Conservation (phyloP, 805 yeast species). For the Blastobotrys parvus region DNA sequence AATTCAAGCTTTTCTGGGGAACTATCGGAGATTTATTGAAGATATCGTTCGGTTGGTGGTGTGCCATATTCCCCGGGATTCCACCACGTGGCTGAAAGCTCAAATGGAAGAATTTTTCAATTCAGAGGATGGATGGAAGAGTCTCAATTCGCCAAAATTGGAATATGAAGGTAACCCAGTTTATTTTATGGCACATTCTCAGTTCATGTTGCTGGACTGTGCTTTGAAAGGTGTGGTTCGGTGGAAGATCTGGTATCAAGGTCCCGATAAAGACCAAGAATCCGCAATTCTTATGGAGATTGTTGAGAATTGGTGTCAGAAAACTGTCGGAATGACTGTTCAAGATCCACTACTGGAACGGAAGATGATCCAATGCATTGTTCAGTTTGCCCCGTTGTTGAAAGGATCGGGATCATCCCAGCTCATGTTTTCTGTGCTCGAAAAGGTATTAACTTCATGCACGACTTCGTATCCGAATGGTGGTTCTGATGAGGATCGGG, state of each 20-base stretch:
- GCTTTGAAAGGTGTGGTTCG: conserved; percentile 87
- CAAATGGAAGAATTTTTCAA: conserved; percentile 66
- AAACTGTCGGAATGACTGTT: conserved; percentile 60
- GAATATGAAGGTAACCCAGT: conserved; percentile 51
- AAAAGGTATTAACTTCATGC: conserved; percentile 75
- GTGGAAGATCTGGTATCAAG: conserved; percentile 90
- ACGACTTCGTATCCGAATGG: conserved; percentile 50
- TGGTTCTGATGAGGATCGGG: conserved; percentile 60
- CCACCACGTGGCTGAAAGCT: conserved; percentile 72
- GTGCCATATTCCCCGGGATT: conserved; percentile 76
- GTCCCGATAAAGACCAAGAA: conserved; percentile 45
- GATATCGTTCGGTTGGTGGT: conserved; percentile 84
- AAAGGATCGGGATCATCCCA: conserved; percentile 53
- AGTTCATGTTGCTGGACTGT: conserved; percentile 79
- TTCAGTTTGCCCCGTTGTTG: conserved; percentile 85
- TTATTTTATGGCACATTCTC: conserved; percentile 68
- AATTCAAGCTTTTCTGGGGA: conserved; percentile 61
- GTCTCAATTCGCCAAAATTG: conserved; percentile 41
- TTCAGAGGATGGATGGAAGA: conserved; percentile 56
- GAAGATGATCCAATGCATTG: conserved; percentile 84
- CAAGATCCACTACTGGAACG: conserved; percentile 75
- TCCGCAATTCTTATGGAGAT: conserved; percentile 47
- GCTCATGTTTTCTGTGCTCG: conserved; percentile 75
- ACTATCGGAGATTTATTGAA: conserved; percentile 76
- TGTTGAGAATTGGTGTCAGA: conserved; percentile 50